Conservation (phyloP, 345 rosid species). For the Populus tremula region DNA sequence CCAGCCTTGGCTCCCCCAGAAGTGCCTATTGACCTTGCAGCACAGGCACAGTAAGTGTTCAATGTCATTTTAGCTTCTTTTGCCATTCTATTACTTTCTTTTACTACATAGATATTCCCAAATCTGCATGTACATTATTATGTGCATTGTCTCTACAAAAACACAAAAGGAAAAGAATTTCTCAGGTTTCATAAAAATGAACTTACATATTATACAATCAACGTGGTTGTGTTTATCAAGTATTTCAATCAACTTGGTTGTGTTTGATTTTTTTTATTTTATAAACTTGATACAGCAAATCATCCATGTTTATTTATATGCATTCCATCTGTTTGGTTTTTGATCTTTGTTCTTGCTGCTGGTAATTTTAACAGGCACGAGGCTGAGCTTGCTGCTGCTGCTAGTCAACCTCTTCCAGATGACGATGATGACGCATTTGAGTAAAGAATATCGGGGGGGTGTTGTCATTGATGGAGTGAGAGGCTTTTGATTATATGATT, state of each 20-base stretch:
- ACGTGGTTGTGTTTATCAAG: neutral
- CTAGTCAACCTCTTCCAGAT: constrained; percentile 31
- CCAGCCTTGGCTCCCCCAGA: constrained; percentile 27
- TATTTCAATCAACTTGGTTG: neutral
- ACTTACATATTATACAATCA: neutral
- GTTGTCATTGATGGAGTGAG: neutral
- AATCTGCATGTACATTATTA: neutral
- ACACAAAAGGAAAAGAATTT: neutral
- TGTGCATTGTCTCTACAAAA: neutral
- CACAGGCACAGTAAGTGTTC: constrained; percentile 20
- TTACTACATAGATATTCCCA: neutral
- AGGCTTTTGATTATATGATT: neutral
- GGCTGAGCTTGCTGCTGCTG: constrained; percentile 21
- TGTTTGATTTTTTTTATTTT: neutral
- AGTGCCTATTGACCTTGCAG: constrained; percentile 17
- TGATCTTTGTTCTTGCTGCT: neutral
- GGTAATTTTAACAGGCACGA: constrained; percentile 15
- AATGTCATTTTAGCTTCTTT: neutral
- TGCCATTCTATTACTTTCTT: neutral
- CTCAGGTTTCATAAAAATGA: neutral
- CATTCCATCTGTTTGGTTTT: neutral
- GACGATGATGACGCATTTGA: constrained; percentile 28
- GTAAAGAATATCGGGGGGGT: neutral
- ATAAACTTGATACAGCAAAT: neutral
- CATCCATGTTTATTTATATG: too few relatives aligned